Conservation (phyloP, 1,139 yeast genomes). For the Candida dubliniensis region DNA sequence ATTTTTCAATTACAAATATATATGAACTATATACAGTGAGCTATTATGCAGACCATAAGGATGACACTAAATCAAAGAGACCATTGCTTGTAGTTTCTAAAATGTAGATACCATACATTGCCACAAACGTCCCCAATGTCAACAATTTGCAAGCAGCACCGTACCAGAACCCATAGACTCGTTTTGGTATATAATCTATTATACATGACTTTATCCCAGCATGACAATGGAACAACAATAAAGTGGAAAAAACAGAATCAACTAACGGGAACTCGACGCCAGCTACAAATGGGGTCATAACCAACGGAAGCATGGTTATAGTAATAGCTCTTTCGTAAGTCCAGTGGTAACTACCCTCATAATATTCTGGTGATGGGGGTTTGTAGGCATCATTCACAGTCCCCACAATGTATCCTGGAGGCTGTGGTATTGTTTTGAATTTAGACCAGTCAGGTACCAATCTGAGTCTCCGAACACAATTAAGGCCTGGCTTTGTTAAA, state of each 20-base stretch:
- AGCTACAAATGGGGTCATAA: conserved; percentile 68
- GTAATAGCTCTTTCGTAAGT: conserved; percentile 72
- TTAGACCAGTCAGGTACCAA: conserved; percentile 49
- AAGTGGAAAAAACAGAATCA: conserved; percentile 66
- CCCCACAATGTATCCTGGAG: conserved; percentile 70
- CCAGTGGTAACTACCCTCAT: conserved; percentile 91
- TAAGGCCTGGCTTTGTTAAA: conserved; percentile 4
- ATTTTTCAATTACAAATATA: neutral
- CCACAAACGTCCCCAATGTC: conserved; percentile 60
- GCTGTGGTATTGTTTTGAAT: conserved; percentile 61
- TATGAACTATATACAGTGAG: neutral
- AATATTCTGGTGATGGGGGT: conserved; percentile 57
- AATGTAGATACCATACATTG: conserved; percentile 66
- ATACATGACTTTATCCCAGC: conserved; percentile 85
- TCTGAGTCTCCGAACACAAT: conserved; percentile 22
- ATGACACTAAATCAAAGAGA: conserved; percentile 44
- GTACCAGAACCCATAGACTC: conserved; percentile 72
- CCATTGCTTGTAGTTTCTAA: conserved; percentile 59
- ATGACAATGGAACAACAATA: conserved; percentile 71
- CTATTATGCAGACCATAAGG: conserved; percentile 39
- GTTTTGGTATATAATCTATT: conserved; percentile 80
- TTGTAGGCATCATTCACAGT: conserved; percentile 79
- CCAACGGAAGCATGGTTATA: conserved; percentile 70
- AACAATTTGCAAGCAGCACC: conserved; percentile 61
- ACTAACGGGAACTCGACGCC: conserved; percentile 64